Evolutionary conservation across 495 filamentous ascomycete genomes (phyloP), one percentile per base, ranked within the genome.

Genomic region (Pyrenula massariospora): DNA sequence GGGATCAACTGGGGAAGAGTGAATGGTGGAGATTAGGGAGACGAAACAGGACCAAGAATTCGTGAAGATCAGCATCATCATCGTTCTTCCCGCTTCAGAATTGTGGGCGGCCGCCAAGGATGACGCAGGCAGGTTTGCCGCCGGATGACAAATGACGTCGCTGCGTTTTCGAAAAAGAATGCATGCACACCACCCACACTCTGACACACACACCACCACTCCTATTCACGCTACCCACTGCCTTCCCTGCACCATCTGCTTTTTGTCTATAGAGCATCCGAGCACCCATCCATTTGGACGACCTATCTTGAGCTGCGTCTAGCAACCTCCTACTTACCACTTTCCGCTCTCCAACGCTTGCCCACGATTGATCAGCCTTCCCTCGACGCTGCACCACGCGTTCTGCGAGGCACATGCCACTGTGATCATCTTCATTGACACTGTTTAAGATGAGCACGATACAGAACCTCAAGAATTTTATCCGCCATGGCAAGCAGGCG

Each of bases 401-500:
- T n/a, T 42, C 31, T 42, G 15, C 15, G 31, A 42, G 31, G 31
- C n/a, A n/a, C n/a, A n/a, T n/a, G n/a, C n/a, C n/a, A n/a, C n/a
- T n/a, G n/a, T n/a, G n/a, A n/a, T n/a, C n/a, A n/a, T n/a, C n/a
- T n/a, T 42, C 31, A 42, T 15, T 42, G 31, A 15, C 31, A 42
- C 31, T 42, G 15, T 15, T 15, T 5, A 75, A 56, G 58, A 89
- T 89, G 85, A 86, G 85, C 65, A 89, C 88, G 54, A 89, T 92
- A 75, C 85, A 90, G 76, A 88, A 84, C 62, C 74, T 98, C 56
- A 96, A 98, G 73, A 98, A 96, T 72, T 92, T 98, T 71, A 94
- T 98, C 73, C 89, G 93, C 57, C 93, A 96, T 76, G 92, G 91
- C 80, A 96, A 96, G 75, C 90, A 96, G 76, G 92, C 90, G 58